These are phyloP conservation scores for Plectosphaerella cucumerina DNA, from an alignment of 2,329 filamentous ascomycete genomes.

Conservation along the genomic window DNA sequence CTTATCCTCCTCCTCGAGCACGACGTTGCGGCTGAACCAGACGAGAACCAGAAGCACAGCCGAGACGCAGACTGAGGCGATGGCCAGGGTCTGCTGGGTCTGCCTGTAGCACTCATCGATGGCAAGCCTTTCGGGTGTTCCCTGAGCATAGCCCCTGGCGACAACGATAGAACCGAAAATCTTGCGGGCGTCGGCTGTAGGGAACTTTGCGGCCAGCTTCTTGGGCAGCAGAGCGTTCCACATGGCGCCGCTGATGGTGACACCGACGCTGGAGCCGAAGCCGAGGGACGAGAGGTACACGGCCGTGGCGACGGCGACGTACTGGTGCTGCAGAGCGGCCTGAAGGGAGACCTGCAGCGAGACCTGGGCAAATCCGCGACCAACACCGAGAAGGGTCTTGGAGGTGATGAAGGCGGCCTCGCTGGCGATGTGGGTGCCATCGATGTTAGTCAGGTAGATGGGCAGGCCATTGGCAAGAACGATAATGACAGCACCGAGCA, in stretches of 20 bases:
- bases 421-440: constrained; percentile 18
- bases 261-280: constrained; percentile 16
- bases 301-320: constrained; percentile 29
- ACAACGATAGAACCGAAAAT: constrained; percentile 20
- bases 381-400: constrained; percentile 28
- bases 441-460: constrained; percentile 23
- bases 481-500: constrained; percentile 24
- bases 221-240: constrained; percentile 24
- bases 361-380: constrained; percentile 28
- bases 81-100: constrained; percentile 21
- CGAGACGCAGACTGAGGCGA: constrained; percentile 15
- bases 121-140: constrained; percentile 13
- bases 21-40: constrained; percentile 14
- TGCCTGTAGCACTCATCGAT: constrained; percentile 21
- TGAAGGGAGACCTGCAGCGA: constrained; percentile 20
- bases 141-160: constrained; percentile 17
- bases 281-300: constrained; percentile 31
- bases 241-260: constrained; percentile 30
- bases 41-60: constrained; percentile 11
- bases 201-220: constrained; percentile 20
- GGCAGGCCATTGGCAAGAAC: constrained; percentile 28
- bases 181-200: constrained; percentile 11
- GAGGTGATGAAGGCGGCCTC: constrained; percentile 28
- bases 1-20: constrained; percentile 8
- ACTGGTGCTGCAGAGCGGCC: constrained; percentile 24